Percentiles rank a stretch among this genome's conserved stretches.
Conservation (phyloP, 176 grass and related monocot genomes). For the Pharus latifolius region DNA sequence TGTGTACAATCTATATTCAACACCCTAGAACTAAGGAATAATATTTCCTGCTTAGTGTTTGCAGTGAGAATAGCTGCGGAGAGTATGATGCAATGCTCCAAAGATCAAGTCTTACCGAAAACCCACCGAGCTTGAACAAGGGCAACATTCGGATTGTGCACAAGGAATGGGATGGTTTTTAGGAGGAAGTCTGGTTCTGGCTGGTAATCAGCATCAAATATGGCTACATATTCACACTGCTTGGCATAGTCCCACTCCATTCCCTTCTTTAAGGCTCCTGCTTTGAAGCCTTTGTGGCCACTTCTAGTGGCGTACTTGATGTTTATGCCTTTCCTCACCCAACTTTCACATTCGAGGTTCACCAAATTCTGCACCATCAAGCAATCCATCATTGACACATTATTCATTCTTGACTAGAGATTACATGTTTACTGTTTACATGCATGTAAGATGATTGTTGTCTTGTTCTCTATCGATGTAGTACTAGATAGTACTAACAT, state of each 20-base stretch:
- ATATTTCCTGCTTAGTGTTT: no score
- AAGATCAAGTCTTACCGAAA: slow-evolving; percentile 64
- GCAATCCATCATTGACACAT: no score
- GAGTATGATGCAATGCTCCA: no score
- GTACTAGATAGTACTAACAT: not conserved
- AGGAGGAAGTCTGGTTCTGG: slow-evolving; percentile 61
- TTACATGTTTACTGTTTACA: not conserved
- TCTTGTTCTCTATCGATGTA: not conserved
- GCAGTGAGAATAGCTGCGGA: no score
- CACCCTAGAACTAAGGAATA: no score
- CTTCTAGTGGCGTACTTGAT: slow-evolving; percentile 54
- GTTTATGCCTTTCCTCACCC: slow-evolving; percentile 56
- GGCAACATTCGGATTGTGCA: slow-evolving; percentile 53
- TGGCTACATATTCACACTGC: slow-evolving; percentile 63
- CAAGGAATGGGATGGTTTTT: slow-evolving; percentile 54
- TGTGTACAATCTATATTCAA: no score
- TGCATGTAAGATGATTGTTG: not conserved
- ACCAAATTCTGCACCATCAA: slow-evolving; percentile 53
- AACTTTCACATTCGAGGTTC: slow-evolving; percentile 57
- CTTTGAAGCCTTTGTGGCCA: slow-evolving; percentile 66
- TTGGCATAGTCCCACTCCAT: slow-evolving; percentile 55
- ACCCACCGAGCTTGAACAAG: slow-evolving; percentile 81
- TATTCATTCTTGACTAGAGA: not conserved
- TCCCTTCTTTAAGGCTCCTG: slow-evolving; percentile 74
- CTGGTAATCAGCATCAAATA: slow-evolving; percentile 90